Percentiles rank a stretch among this genome's conserved stretches.
Evolutionary conservation across 176 grass and related monocot species (phyloP).

Genomic region (Saccharum spontaneum): DNA sequence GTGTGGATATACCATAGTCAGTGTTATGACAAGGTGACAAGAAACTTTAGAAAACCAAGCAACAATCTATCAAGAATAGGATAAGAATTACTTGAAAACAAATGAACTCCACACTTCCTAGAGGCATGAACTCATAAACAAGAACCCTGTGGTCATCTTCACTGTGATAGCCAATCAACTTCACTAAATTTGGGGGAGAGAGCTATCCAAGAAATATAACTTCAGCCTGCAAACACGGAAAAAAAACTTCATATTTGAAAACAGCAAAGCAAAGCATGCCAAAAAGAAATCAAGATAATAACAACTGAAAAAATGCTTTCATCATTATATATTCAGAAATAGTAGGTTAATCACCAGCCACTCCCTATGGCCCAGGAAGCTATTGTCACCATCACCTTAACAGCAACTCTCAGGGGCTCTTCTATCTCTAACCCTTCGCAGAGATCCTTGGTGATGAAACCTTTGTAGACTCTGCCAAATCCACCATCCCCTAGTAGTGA

Average conservation of each 20-base stretch:
- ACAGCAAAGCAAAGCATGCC: not conserved
- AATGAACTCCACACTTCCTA: conserved; percentile 71
- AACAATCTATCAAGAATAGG: not conserved
- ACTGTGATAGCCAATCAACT: conserved; percentile 73
- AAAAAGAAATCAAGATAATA: not conserved
- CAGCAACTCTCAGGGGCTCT: conserved; percentile 59
- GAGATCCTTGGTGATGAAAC: conserved; percentile 47
- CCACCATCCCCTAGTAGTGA: conserved; percentile 65
- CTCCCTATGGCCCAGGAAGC: conserved; percentile 74
- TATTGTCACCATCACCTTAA: conserved; percentile 86
- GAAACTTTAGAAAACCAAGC: not conserved
- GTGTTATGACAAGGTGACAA: not conserved
- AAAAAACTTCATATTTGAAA: not conserved
- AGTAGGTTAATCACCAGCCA: conserved; percentile 55
- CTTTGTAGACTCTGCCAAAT: conserved; percentile 85
- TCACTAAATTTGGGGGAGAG: conserved; percentile 89
- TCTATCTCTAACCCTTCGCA: conserved; percentile 42
- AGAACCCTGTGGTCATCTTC: conserved; percentile 71
- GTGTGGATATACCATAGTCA: not conserved
- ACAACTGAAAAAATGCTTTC: conserved; percentile 3
- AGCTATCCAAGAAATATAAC: conserved; percentile 87
- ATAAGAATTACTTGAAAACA: conserved; percentile 63
- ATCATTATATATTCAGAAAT: conserved; percentile 10
- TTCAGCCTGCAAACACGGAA: conserved; percentile 51
- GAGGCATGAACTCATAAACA: conserved; percentile 81